Evolutionary conservation across 116 monocot genomes (phyloP).

Genomic region (Iris pallida): DNA sequence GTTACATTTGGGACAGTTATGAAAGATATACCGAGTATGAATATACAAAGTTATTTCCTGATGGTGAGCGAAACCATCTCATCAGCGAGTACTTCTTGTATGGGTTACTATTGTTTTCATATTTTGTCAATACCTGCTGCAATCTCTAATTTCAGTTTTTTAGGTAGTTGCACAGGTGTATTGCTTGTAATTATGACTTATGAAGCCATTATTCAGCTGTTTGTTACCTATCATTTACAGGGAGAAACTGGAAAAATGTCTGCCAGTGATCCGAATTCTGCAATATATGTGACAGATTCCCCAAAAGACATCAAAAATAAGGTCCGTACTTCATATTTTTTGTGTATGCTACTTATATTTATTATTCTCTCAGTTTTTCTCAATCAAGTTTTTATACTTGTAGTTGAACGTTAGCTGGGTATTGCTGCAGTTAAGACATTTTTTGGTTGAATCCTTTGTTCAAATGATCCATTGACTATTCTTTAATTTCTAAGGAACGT

Average conservation of each 20-base stretch:
- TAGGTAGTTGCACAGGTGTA: neutral
- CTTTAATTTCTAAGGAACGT: too few relatives aligned
- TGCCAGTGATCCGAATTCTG: slow-evolving; percentile 97
- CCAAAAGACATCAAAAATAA: slow-evolving; percentile 91
- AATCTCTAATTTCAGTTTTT: neutral
- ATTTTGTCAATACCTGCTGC: too few relatives aligned
- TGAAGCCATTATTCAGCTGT: neutral
- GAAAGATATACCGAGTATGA: too few relatives aligned
- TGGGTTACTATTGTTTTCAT: too few relatives aligned
- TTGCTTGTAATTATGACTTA: neutral
- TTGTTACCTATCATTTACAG: slow-evolving; percentile 34
- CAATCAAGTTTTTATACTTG: neutral
- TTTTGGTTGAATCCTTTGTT: too few relatives aligned
- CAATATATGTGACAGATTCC: slow-evolving; percentile 95
- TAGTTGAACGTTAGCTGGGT: too few relatives aligned
- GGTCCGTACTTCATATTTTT: slow-evolving; percentile 29
- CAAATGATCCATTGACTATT: too few relatives aligned
- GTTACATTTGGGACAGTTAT: too few relatives aligned
- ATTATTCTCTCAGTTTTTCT: neutral
- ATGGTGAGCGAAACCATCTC: too few relatives aligned
- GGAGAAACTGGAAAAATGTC: slow-evolving; percentile 97
- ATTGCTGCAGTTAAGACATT: too few relatives aligned
- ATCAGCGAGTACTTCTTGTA: too few relatives aligned
- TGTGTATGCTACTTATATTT: neutral
- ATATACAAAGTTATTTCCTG: too few relatives aligned